Evolutionary conservation across 352 stramenopile species (phyloP).

Genomic region (Peronospora belbahrii): DNA sequence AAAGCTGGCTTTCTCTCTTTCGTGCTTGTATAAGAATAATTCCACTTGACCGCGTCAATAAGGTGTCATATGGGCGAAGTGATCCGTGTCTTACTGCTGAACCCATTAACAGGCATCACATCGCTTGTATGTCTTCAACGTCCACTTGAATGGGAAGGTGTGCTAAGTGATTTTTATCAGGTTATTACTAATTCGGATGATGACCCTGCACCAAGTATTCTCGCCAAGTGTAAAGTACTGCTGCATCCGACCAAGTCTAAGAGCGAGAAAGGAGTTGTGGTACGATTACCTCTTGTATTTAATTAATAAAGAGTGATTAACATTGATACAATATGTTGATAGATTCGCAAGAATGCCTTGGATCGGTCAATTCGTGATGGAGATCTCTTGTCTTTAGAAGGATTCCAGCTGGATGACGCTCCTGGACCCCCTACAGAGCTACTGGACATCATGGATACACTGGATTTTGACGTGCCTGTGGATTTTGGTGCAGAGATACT

Average conservation of each 20-base stretch:
- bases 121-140: constrained; percentile 76
- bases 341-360: constrained; percentile 64
- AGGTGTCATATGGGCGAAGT: constrained; percentile 51
- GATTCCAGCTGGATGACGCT: constrained; percentile 40
- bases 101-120: constrained; percentile 53
- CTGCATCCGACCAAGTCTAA: constrained; percentile 80
- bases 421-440: constrained; percentile 50
- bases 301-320: too few relatives aligned
- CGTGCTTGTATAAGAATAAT: too few relatives aligned
- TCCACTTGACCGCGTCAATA: constrained; percentile 2
- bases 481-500: constrained; percentile 23
- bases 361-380: constrained; percentile 78
- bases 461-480: constrained; percentile 50
- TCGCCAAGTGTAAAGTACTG: constrained; percentile 66
- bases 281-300: constrained; percentile 7
- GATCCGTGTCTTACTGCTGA: constrained; percentile 77
- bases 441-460: constrained; percentile 58
- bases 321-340: neutral
- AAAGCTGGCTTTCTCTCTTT: constrained; percentile 18
- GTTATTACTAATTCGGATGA: constrained; percentile 79
- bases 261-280: constrained; percentile 66
- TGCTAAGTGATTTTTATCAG: constrained; percentile 78
- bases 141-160: constrained; percentile 64
- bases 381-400: constrained; percentile 65
- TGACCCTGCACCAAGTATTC: constrained; percentile 40